phyloP scores from a whole-genome alignment of 202 grass and related monocot species.

The Hordeum pubiflorum region DNA sequence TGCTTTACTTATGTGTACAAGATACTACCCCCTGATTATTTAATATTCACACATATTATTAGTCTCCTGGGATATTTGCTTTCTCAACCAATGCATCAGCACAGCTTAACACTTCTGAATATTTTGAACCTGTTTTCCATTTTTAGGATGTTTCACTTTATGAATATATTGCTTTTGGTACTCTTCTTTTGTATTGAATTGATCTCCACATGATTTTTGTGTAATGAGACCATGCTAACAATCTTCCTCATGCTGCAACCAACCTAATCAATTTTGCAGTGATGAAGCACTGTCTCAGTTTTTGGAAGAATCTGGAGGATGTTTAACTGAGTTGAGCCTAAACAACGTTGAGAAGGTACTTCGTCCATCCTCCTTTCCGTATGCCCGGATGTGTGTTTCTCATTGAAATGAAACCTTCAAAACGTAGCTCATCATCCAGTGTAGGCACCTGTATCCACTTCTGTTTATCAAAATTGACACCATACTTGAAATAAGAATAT shows the following conservation, averaged over 20 bases:
- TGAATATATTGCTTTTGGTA: not conserved
- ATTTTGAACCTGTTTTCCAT: not conserved
- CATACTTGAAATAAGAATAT: not conserved
- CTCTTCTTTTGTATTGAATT: conserved; percentile 10
- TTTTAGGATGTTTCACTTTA: conserved; percentile 10
- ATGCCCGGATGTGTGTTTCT: not conserved
- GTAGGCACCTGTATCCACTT: not conserved
- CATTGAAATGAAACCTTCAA: not conserved
- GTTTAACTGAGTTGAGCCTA: conserved; percentile 64
- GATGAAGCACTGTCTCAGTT: conserved; percentile 71
- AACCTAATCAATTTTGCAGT: conserved; percentile 36
- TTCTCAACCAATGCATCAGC: not conserved
- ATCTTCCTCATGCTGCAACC: not conserved
- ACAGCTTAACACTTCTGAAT: not conserved
- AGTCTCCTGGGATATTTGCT: conserved; percentile 1
- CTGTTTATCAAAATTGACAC: no score
- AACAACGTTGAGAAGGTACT: conserved; percentile 79
- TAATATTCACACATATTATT: not conserved
- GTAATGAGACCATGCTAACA: not conserved
- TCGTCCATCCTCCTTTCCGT: conserved; percentile 5
- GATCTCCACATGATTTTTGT: conserved; percentile 11
- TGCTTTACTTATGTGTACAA: not conserved
- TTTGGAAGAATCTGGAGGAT: conserved; percentile 81
- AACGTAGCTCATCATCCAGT: not conserved
- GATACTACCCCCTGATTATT: not conserved